Percentiles rank a stretch among this genome's conserved stretches.
phyloP scores from a whole-genome alignment of 345 rosid species.

The sweet orange (Citrus sinensis) region DNA sequence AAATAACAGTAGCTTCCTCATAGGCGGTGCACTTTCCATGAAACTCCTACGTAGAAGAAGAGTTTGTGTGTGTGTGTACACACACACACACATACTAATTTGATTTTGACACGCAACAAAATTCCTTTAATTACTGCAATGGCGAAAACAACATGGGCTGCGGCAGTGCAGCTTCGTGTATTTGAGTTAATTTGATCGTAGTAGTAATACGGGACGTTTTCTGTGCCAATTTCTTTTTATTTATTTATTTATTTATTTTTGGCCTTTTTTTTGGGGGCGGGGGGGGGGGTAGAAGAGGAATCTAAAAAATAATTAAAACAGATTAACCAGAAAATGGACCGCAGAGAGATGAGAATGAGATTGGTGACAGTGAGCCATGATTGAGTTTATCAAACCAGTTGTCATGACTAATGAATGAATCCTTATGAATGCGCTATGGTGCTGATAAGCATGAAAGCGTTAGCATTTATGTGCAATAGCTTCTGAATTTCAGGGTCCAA shows the following conservation, averaged over 20 bases:
- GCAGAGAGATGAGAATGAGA: background rate
- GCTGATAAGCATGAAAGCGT: background rate
- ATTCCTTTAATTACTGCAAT: background rate
- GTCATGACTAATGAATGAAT: background rate
- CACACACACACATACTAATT: too few relatives aligned
- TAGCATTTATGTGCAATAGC: background rate
- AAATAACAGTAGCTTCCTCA: too few relatives aligned
- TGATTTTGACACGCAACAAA: background rate
- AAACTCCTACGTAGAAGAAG: background rate
- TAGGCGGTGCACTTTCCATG: background rate
- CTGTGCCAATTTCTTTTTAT: background rate
- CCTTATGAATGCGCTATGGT: background rate
- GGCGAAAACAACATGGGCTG: background rate
- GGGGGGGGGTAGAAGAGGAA: too few relatives aligned
- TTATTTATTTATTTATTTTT: background rate
- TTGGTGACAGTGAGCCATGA: background rate
- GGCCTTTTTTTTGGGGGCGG: too few relatives aligned
- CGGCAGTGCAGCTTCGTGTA: too few relatives aligned
- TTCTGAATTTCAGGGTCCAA: too few relatives aligned
- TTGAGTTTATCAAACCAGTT: slow-evolving; percentile 11
- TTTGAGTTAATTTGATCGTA: background rate
- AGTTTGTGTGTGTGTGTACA: too few relatives aligned
- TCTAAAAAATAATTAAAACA: background rate
- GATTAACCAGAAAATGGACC: background rate
- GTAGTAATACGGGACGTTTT: background rate